Base-by-base conservation (phyloP, 306 rosid genomes). In the Cucumis hystrix region DNA sequence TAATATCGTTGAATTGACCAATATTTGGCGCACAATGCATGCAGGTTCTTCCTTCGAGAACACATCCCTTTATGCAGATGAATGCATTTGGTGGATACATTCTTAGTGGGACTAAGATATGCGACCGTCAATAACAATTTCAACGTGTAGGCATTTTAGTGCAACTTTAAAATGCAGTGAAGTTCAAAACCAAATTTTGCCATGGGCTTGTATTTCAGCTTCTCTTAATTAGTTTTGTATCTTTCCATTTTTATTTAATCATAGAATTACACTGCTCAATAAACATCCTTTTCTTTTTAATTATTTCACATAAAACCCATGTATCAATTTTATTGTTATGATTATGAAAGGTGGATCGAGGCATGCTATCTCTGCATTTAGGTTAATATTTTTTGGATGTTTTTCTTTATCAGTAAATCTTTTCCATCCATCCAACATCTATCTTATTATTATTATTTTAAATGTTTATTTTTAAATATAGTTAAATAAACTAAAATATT, bases 1-100 rank as follows among this genome's bases (percentile, higher is more conserved):
- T 45, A 45, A 3, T 0, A 0, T 11, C 3, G 51, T 11, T 45
- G 15, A 45, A 45, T 6, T 10, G 45, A 41, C 5, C 15, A 1
- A 47, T 47, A 51, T 51, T 56, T 18, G 8, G 7, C 12, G 4
- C 15, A 21, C 18, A 5, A 52, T 87, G 83, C 90, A 52, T 87
- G 83, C 90, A 95, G 98, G 97, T 95, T 43, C 97, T 95, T 82
- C 97, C 97, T 56, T 90, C 92, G 81, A 88, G 99, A 88, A 95
- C 93, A 57, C 98, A 92, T 84, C 98, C 97, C 5, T 83, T 78
- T 75, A 95, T 90, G 97, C 97, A 92, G 87, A 95, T 90, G 96
- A 90, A 88, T 64, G 91, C 91, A 23, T 95, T 90, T 76, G 98
- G 97, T 74, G 97, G 98, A 6, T 95, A 95, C 80, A 87, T 95